Evolutionary conservation across 1,284 basidiomycete species (phyloP).

Genomic region (Chalciporus piperatoides): DNA sequence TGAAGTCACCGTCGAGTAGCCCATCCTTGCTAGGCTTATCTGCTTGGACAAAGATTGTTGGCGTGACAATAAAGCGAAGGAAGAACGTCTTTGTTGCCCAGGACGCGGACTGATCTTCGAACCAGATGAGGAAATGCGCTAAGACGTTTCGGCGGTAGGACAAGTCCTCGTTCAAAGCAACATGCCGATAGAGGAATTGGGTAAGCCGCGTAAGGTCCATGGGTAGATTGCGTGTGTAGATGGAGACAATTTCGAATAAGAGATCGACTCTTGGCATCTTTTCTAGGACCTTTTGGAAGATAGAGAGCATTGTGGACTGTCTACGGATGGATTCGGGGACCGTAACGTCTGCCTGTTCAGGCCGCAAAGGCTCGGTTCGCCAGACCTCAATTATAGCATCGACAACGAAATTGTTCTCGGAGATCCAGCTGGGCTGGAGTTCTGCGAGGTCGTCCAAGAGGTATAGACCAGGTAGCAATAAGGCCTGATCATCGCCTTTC

Average conservation of each 20-base stretch:
- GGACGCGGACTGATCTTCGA: constrained; percentile 63
- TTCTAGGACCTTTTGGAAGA: constrained; percentile 74
- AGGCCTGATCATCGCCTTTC: constrained; percentile 48
- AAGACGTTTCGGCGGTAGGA: constrained; percentile 81
- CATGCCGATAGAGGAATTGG: constrained; percentile 86
- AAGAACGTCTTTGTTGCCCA: constrained; percentile 85
- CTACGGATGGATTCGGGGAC: constrained; percentile 57
- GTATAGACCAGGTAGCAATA: constrained; percentile 67
- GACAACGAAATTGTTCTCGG: constrained; percentile 60
- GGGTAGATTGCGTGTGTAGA: constrained; percentile 80
- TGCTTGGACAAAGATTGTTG: constrained; percentile 80
- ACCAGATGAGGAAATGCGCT: constrained; percentile 82
- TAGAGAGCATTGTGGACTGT: constrained; percentile 67
- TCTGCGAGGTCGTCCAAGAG: constrained; percentile 76
- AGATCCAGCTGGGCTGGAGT: constrained; percentile 71
- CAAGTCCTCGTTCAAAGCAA: constrained; percentile 63
- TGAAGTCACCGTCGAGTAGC: constrained; percentile 69
- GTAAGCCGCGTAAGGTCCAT: constrained; percentile 83
- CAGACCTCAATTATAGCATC: constrained; percentile 72
- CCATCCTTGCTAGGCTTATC: constrained; percentile 51
- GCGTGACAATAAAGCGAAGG: constrained; percentile 86
- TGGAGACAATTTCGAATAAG: constrained; percentile 82
- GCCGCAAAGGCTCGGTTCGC: constrained; percentile 53
- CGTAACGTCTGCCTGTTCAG: constrained; percentile 45
- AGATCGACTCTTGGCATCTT: constrained; percentile 77